These are phyloP conservation scores for Ziziphus jujuba DNA, from an alignment of 306 rosid species.

Conservation along the genomic window DNA sequence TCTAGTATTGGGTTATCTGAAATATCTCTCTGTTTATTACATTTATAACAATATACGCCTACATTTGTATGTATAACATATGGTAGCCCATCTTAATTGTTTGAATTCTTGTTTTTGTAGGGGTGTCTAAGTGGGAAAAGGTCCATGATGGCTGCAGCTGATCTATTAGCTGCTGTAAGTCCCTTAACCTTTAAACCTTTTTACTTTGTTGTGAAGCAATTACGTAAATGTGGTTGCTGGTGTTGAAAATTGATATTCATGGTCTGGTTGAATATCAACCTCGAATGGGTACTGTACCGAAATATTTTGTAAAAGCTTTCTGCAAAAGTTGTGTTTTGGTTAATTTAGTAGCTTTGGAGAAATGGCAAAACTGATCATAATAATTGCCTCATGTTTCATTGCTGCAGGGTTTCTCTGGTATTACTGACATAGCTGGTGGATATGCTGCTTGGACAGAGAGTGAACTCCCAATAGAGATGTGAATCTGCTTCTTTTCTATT, in stretches of 20 bases:
- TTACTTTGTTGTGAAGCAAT: constrained; percentile 20
- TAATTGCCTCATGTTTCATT: neutral
- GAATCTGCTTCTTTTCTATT: constrained; percentile 7
- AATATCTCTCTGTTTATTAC: neutral
- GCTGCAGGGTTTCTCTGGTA: constrained; percentile 66
- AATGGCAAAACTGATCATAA: constrained; percentile 14
- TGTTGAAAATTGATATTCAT: constrained; percentile 22
- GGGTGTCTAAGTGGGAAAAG: constrained; percentile 80
- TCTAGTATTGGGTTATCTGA: neutral
- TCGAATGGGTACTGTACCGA: neutral
- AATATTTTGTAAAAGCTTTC: neutral
- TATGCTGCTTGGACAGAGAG: constrained; percentile 78
- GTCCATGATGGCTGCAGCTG: constrained; percentile 80
- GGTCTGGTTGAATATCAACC: constrained; percentile 29
- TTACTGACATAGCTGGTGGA: constrained; percentile 92
- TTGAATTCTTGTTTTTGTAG: constrained; percentile 34
- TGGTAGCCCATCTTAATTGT: neutral
- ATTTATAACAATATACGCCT: neutral
- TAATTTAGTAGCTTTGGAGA: neutral
- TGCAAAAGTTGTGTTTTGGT: neutral
- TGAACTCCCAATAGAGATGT: constrained; percentile 66
- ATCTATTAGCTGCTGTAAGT: constrained; percentile 71
- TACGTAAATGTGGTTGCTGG: constrained; percentile 1
- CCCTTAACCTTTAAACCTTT: constrained; percentile 4
- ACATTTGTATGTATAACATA: too few relatives aligned